Percentiles rank a stretch among this genome's conserved stretches.
These are phyloP conservation scores for Salix arbutifolia DNA, from an alignment of 345 rosid species.

Conservation along the genomic window DNA sequence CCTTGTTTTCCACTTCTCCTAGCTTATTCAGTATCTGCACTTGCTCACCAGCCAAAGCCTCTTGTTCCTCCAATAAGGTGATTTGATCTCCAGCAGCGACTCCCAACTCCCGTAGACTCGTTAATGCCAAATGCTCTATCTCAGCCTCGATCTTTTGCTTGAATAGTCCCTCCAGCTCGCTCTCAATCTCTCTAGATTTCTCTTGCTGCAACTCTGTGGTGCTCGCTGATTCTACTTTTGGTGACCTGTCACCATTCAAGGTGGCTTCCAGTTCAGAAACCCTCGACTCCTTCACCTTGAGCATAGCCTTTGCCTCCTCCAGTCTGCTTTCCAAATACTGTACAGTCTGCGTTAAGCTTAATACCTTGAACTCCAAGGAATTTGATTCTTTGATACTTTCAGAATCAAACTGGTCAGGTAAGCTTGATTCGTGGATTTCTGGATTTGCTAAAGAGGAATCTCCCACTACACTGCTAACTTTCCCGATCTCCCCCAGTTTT, in stretches of 20 bases:
- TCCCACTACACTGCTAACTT: conserved; percentile 29
- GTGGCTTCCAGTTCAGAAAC: conserved; percentile 53
- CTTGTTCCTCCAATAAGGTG: conserved; percentile 39
- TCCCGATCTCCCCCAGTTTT: conserved; percentile 54
- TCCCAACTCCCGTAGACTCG: conserved; percentile 40
- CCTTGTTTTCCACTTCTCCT: conserved; percentile 47
- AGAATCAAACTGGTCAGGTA: conserved; percentile 33
- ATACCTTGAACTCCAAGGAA: conserved; percentile 39
- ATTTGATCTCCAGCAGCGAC: conserved; percentile 27
- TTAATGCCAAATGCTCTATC: conserved; percentile 54
- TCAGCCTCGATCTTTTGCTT: conserved; percentile 76
- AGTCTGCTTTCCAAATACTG: conserved; percentile 43
- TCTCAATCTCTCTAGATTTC: conserved; percentile 40
- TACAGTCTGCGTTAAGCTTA: conserved; percentile 45
- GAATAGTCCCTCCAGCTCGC: conserved; percentile 53
- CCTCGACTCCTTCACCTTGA: conserved; percentile 45
- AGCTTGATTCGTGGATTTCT: conserved; percentile 34
- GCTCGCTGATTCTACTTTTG: conserved; percentile 36
- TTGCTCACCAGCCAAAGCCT: conserved; percentile 41
- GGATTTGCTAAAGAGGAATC: conserved; percentile 18
- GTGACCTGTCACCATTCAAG: conserved; percentile 20
- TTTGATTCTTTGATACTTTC: conserved; percentile 29
- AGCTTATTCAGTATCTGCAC: conserved; percentile 35
- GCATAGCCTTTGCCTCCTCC: conserved; percentile 41
- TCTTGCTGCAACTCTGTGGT: conserved; percentile 31